Percentiles rank a stretch among this genome's conserved stretches.
These are phyloP conservation scores for Sonneratia alba DNA, from an alignment of 345 rosid species.

Conservation along the genomic window DNA sequence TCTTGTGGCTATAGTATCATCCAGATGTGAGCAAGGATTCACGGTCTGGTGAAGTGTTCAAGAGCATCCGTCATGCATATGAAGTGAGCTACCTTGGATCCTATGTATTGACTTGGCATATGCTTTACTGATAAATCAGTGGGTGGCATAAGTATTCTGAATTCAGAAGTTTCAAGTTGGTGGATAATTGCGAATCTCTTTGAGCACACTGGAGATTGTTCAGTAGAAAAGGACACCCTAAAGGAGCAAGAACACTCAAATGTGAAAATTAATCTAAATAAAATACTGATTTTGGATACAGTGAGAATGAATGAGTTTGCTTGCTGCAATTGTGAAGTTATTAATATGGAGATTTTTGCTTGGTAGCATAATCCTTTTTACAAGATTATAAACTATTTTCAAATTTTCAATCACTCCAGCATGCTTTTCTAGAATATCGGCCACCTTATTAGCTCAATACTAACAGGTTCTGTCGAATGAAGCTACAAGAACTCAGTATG, in stretches of 20 bases:
- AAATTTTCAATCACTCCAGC: background rate
- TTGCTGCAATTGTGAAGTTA: background rate
- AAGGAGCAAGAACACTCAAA: background rate
- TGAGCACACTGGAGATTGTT: background rate
- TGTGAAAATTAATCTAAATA: background rate
- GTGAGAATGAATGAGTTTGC: background rate
- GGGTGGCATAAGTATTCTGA: background rate
- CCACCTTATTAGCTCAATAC: background rate
- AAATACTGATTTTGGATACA: background rate
- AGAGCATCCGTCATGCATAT: slow-evolving; percentile 60
- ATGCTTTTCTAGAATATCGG: background rate
- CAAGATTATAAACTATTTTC: background rate
- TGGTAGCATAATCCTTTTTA: background rate
- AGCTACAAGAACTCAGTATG: slow-evolving; percentile 51
- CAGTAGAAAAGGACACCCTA: background rate
- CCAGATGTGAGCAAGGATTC: slow-evolving; percentile 81
- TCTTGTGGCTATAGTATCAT: slow-evolving; percentile 49
- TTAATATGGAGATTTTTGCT: background rate
- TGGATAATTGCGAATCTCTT: background rate
- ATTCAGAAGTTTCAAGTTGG: background rate
- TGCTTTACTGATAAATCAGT: background rate
- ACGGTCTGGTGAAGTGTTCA: slow-evolving; percentile 63
- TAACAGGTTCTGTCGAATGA: slow-evolving; percentile 70
- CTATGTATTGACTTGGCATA: slow-evolving; percentile 2
- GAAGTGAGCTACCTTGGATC: slow-evolving; percentile 41